phyloP scores from a whole-genome alignment of 2,329 filamentous ascomycete genomes.

The Penicillium sp. region DNA sequence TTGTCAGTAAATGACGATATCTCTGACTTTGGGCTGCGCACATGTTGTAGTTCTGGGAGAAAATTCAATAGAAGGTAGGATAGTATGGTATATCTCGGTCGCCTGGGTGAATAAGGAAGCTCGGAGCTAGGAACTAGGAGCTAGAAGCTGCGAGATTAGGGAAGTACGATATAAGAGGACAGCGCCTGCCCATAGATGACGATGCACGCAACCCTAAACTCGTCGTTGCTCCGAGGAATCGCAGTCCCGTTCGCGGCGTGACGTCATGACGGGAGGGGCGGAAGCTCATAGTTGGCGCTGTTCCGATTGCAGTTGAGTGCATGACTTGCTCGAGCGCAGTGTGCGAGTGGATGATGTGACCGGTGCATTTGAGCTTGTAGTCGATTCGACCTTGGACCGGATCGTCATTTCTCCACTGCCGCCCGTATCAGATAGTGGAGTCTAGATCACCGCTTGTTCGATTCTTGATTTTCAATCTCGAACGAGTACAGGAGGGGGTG shows the following conservation, averaged over 20 bases:
- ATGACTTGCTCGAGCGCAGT: constrained; percentile 2
- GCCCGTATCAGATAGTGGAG: neutral
- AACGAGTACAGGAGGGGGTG: neutral
- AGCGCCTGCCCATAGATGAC: constrained; percentile 21
- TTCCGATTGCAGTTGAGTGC: constrained; percentile 20
- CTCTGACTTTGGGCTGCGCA: neutral
- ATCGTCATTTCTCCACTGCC: constrained; percentile 2
- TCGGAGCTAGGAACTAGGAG: neutral
- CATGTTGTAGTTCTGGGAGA: neutral
- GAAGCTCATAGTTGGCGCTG: constrained; percentile 28
- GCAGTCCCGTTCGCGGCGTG: constrained; percentile 22
- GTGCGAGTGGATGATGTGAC: neutral
- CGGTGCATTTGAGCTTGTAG: constrained; percentile 6
- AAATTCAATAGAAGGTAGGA: neutral
- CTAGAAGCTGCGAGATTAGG: neutral
- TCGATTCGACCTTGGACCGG: neutral
- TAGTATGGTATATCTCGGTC: neutral
- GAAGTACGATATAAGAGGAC: neutral
- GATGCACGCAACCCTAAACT: constrained; percentile 16
- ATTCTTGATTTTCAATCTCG: neutral
- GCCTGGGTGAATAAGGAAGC: neutral
- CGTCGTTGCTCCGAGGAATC: constrained; percentile 12
- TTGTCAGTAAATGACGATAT: neutral
- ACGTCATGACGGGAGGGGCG: constrained; percentile 33
- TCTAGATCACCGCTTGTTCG: neutral